Percentiles rank a stretch among this genome's conserved stretches.
Evolutionary conservation across 202 grass and related monocot genomes (phyloP).

Genomic region (Panicum virgatum): DNA sequence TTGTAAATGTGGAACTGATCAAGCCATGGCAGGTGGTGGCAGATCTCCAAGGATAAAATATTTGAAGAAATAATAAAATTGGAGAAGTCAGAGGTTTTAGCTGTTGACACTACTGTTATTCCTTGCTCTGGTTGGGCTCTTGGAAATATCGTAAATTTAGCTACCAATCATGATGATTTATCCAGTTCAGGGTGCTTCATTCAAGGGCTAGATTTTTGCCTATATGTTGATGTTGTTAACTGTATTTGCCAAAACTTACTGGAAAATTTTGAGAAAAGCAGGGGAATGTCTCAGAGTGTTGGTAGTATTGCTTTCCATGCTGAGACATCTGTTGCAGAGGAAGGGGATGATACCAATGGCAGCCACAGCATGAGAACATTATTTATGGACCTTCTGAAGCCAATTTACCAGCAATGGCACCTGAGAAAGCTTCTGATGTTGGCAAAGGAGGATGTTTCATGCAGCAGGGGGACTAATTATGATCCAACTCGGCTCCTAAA

Average conservation of each 20-base stretch:
- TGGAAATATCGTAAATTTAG: constrained; percentile 79
- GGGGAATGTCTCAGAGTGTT: constrained; percentile 32
- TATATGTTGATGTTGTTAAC: constrained; percentile 80
- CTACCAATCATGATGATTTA: constrained; percentile 65
- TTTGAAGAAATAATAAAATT: constrained; percentile 84
- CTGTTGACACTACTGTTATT: constrained; percentile 40
- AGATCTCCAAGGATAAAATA: constrained; percentile 75
- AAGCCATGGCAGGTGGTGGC: constrained; percentile 93
- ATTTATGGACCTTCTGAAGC: constrained; percentile 85
- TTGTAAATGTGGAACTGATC: constrained; percentile 63
- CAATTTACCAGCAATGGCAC: constrained; percentile 95
- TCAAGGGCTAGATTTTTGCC: constrained; percentile 65
- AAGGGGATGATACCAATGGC: constrained; percentile 42
- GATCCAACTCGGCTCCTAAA: constrained; percentile 43
- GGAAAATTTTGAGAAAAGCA: constrained; percentile 62
- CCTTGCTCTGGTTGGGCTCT: constrained; percentile 88
- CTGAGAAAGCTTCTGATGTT: constrained; percentile 78
- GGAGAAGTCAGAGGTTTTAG: constrained; percentile 56
- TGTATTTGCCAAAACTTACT: constrained; percentile 69
- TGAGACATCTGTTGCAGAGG: constrained; percentile 35
- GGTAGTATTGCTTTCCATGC: constrained; percentile 24
- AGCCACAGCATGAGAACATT: constrained; percentile 38
- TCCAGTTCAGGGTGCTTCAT: constrained; percentile 60
- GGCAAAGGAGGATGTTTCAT: constrained; percentile 46
- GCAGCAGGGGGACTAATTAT: constrained; percentile 17